A percentile compares a stretch with the other conserved stretches of the same genome.
Evolutionary conservation across 805 yeast species (phyloP).

Genomic region (Candida dendrica): DNA sequence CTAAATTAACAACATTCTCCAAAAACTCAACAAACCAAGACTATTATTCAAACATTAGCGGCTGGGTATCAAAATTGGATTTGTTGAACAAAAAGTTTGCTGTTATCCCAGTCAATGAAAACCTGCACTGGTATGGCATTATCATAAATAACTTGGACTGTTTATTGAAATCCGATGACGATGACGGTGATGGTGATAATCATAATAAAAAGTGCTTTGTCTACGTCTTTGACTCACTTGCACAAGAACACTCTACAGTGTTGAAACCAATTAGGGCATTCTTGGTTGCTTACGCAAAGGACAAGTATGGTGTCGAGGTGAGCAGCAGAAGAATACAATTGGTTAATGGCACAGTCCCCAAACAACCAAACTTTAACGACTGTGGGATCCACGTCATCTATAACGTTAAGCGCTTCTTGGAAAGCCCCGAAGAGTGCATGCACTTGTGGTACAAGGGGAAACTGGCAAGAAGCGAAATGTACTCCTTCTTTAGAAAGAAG

Average conservation of each 20-base stretch:
- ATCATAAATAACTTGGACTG: slow-evolving; percentile 51
- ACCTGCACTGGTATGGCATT: slow-evolving; percentile 83
- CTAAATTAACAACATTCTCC: slow-evolving; percentile 39
- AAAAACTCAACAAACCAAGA: background rate
- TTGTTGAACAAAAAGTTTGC: slow-evolving; percentile 50
- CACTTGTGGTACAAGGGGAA: slow-evolving; percentile 41
- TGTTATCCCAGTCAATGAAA: slow-evolving; percentile 76
- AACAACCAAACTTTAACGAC: slow-evolving; percentile 83
- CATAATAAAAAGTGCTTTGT: slow-evolving; percentile 9
- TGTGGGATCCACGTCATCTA: slow-evolving; percentile 91
- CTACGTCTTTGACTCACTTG: slow-evolving; percentile 70
- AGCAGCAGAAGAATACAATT: slow-evolving; percentile 39
- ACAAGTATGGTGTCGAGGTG: slow-evolving; percentile 45
- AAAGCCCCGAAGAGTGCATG: slow-evolving; percentile 25
- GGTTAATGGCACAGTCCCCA: slow-evolving; percentile 56
- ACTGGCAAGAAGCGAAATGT: slow-evolving; percentile 7
- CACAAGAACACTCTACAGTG: slow-evolving; percentile 48
- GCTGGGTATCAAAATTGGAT: slow-evolving; percentile 75
- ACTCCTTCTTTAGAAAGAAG: slow-evolving; percentile 15
- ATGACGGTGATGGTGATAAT: too few relatives aligned
- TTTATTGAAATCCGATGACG: slow-evolving; percentile 13
- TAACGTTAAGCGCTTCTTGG: slow-evolving; percentile 54
- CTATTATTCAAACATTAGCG: slow-evolving; percentile 56
- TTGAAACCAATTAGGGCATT: slow-evolving; percentile 48
- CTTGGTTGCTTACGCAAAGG: slow-evolving; percentile 62